Evolutionary conservation across 139 green algal genomes (phyloP), one percentile per base, ranked within the genome.

Genomic region (Chara braunii): DNA sequence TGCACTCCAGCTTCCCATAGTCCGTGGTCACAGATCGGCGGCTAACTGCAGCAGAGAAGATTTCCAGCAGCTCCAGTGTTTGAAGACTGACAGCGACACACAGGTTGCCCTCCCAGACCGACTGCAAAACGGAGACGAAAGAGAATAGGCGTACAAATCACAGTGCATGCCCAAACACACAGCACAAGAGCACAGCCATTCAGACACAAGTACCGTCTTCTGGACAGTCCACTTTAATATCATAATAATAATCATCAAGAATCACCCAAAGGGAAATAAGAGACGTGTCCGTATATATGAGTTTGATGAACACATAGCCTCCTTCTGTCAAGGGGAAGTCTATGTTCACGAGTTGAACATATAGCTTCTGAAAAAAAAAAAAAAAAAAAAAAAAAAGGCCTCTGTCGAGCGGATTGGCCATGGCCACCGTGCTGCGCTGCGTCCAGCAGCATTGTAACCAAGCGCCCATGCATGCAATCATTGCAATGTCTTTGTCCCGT

Each of bases 21-120:
- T 72, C 63, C 3, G 63, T 32, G 14, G 23, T 30, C 23, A 66
- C 57, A 2, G 48, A 24, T 2, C 26, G 22, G 18, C 32, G 36
- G 36, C 53, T 35, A 62, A 37, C 63, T 3, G 50, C 23, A 9
- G 31, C 37, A 8, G n/a, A 72, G 51, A 72, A 72, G 12, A 28
- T 44, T 12, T 48, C 28, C 11, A 72, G 6, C 11, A 62, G 34
- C 36, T 72, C 63, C 22, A 74, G 55, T 7, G 68, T 57, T 30
- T 74, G 23, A 14, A 70, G 65, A 14, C 24, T 65, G 18, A 40
- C 22, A 28, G 29, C 30, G 32, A 26, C 42, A 3, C 30, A 18
- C 40, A 74, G 22, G 7, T 70, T 74, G 1, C 23, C 51, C 35
- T 74, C 64, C 64, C 64, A 74, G 3, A 57, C 12, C 11, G 31